Evolutionary conservation across 768 basidiomycete species (phyloP), one percentile per base, ranked within the genome.

Genomic region (Phylloporus scabripes): DNA sequence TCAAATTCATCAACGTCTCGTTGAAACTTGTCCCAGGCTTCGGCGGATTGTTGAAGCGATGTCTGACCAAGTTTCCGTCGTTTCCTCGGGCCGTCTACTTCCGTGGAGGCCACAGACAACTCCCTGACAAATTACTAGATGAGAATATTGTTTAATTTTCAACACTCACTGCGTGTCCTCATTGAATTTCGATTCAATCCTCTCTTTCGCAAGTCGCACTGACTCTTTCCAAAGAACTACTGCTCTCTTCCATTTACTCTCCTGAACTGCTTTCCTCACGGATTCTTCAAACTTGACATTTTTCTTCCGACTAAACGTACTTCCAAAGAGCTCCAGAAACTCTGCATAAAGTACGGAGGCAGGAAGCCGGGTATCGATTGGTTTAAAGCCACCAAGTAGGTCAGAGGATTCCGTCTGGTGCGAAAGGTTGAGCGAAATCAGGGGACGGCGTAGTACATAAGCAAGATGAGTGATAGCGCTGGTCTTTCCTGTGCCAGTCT

Each of bases 401-500:
- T 99, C 96, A 2, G 90, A 85, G 1, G 91, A 87, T 65, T 98
- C 95, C 1, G 94, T 96, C 66, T 99, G 96, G 60, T 94, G 91
- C 1, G 92, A 96, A 58, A 98, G 67, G 63, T 99, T 99, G 49
- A 99, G 77, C 0, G 93, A 91, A 47, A 92, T 78, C 29, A 99
- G 77, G 0, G 84, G 82, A 10, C 81, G 79, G 7, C 76, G 77
- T 24, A 96, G 76, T n/a, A 88, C 67, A 2, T 83, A 76, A 10
- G 96, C 86, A 26, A 98, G 75, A 59, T 96, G 83, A 3, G 92
- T 88, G 14, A 99, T 80, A 17, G 83, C 79, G 45, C 93, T 94
- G 0, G 96, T 99, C 69, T 99, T 99, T 12, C 96, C 96, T 1
- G 96, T 99, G n/a, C 96, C 96, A 2, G 96, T 99, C 72, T 99